These are phyloP conservation scores for Vinca minor DNA, from an alignment of 257 asterid genomes.

Conservation along the genomic window DNA sequence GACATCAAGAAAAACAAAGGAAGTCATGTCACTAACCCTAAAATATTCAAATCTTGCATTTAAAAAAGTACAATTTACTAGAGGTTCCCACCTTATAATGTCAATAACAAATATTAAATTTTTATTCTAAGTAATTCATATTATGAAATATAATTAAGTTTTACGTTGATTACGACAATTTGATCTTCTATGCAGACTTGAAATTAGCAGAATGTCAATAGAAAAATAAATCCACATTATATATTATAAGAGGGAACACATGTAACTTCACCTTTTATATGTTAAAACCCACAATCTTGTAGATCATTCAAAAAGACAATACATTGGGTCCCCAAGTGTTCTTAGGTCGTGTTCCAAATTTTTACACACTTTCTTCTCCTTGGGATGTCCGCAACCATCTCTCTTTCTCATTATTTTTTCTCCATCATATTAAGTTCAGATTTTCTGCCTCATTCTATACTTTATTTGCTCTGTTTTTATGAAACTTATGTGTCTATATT, in stretches of 20 bases:
- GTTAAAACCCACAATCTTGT: neutral
- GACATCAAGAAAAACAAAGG: constrained; percentile 1
- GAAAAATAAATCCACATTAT: no score
- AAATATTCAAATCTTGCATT: neutral
- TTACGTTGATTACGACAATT: no score
- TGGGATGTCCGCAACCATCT: constrained; percentile 11
- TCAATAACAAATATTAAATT: no score
- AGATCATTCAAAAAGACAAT: constrained; percentile 46
- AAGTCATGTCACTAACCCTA: constrained; percentile 8
- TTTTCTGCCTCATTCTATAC: no score
- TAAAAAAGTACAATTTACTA: neutral
- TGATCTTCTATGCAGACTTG: no score
- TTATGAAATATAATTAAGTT: no score
- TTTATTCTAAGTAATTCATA: no score
- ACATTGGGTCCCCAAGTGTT: constrained; percentile 53
- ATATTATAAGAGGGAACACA: constrained; percentile 1
- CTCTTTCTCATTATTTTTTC: constrained; percentile 7
- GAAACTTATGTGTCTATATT: no score
- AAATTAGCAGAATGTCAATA: no score
- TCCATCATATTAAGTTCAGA: no score
- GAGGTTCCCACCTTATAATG: neutral
- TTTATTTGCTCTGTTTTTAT: no score
- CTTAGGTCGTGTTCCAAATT: constrained; percentile 43
- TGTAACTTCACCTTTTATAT: constrained; percentile 9
- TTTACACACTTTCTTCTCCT: constrained; percentile 21